These are phyloP conservation scores for Aspergillus sparsus DNA, from an alignment of 495 filamentous ascomycete species.

Conservation along the genomic window DNA sequence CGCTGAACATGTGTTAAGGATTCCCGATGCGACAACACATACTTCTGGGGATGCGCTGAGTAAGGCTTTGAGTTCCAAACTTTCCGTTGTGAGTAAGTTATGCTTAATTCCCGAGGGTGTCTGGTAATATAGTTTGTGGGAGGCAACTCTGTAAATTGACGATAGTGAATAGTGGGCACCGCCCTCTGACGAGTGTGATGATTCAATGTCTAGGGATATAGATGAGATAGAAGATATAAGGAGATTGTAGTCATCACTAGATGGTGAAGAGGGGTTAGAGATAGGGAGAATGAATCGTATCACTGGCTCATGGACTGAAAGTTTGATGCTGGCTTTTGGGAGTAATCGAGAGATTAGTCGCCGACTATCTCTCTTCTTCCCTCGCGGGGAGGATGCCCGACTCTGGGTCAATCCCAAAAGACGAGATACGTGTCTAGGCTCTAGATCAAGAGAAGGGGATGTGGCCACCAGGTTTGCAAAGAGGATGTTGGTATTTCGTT, in stretches of 20 bases:
- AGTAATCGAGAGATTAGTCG: conserved; percentile 85
- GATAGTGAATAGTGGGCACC: conserved; percentile 83
- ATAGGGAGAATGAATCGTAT: conserved; percentile 83
- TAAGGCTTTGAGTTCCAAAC: conserved; percentile 80
- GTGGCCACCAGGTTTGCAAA: conserved; percentile 96
- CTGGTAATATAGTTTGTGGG: conserved; percentile 94
- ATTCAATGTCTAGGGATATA: conserved; percentile 87
- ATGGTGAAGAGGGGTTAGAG: conserved; percentile 57
- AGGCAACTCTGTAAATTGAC: conserved; percentile 77
- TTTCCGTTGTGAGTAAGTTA: conserved; percentile 81
- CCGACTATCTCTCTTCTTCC: conserved; percentile 52
- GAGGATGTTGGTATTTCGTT: conserved; percentile 93
- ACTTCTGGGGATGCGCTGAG: conserved; percentile 84
- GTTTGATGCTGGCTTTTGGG: conserved; percentile 91
- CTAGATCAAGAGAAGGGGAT: conserved; percentile 92
- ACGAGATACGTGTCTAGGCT: conserved; percentile 87
- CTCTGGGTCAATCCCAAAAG: conserved; percentile 71
- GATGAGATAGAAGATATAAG: conserved; percentile 94
- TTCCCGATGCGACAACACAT: conserved; percentile 75
- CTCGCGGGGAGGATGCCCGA: conserved; percentile 52
- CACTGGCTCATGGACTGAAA: conserved; percentile 95
- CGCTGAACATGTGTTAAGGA: conserved; percentile 80
- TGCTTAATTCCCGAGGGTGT: conserved; percentile 78
- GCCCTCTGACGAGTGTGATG: conserved; percentile 83
- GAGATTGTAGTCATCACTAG: conserved; percentile 77